These are phyloP conservation scores for Pistacia integerrima DNA, from an alignment of 345 rosid genomes.

Conservation along the genomic window DNA sequence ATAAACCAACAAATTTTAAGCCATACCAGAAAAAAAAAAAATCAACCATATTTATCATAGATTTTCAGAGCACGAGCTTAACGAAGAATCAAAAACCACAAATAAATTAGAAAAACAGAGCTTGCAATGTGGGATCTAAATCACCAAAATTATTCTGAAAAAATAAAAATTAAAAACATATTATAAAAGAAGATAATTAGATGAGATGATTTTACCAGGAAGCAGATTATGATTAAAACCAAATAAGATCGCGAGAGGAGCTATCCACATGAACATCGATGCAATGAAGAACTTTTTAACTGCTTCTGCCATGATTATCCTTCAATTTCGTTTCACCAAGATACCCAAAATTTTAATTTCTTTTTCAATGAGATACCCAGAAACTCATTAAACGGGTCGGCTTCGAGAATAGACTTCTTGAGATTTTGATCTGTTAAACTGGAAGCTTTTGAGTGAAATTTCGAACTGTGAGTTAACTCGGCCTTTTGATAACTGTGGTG, in stretches of 20 bases:
- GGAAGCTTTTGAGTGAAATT: too few species aligned
- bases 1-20: background rate
- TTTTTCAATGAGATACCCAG: too few species aligned
- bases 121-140: background rate
- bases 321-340: too few species aligned
- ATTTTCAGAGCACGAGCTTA: background rate
- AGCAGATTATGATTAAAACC: slow-evolving; percentile 70
- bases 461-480: too few species aligned
- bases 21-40: background rate
- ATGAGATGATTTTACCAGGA: slow-evolving; percentile 56
- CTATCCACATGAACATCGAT: slow-evolving; percentile 84
- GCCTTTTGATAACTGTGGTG: too few species aligned
- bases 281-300: slow-evolving; percentile 70
- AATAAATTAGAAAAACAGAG: background rate
- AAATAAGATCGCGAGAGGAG: slow-evolving; percentile 68
- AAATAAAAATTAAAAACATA: too few species aligned
- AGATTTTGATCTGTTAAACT: too few species aligned
- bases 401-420: too few species aligned
- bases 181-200: background rate
- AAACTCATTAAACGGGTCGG: too few species aligned
- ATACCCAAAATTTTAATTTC: too few species aligned
- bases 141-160: background rate
- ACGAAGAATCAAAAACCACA: background rate
- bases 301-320: slow-evolving; percentile 53
- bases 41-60: background rate